Conservation (phyloP, 495 filamentous ascomycete species). For the Lasiosphaeria hispida region DNA sequence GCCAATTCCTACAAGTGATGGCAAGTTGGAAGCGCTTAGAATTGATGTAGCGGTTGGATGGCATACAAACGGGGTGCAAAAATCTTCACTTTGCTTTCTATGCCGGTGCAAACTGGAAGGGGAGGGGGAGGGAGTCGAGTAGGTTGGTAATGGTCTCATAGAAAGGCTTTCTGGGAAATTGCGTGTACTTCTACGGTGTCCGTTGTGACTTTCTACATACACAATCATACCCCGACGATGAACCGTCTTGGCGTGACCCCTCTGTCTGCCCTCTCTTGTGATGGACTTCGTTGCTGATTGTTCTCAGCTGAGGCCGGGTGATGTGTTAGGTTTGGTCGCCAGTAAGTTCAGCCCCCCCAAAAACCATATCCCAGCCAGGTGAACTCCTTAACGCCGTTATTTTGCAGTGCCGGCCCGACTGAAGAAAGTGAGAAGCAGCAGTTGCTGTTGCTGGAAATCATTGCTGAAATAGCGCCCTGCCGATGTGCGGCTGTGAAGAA, state of each 20-base stretch:
- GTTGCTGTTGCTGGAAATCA: too few species aligned
- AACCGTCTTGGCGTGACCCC: neutral
- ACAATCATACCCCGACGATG: conserved; percentile 9
- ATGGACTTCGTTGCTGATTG: neutral
- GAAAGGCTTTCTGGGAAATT: conserved; percentile 17
- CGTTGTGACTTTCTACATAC: conserved; percentile 12
- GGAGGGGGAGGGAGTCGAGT: conserved; percentile 8
- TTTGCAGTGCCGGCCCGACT: too few species aligned
- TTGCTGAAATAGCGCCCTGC: too few species aligned
- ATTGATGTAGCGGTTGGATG: neutral
- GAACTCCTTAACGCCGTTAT: too few species aligned
- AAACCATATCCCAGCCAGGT: too few species aligned
- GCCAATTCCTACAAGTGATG: neutral
- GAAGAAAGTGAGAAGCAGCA: too few species aligned
- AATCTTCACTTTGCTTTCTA: conserved; percentile 7
- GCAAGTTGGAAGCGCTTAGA: neutral
- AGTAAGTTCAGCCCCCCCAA: too few species aligned
- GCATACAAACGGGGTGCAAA: conserved; percentile 9
- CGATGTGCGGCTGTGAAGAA: too few species aligned
- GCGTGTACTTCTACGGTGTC: conserved; percentile 20
- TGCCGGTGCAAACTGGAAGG: neutral
- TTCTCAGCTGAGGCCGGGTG: too few species aligned
- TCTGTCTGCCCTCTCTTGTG: too few species aligned
- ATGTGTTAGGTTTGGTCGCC: too few species aligned
- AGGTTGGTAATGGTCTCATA: conserved; percentile 22